Evolutionary conservation across 371 early-diverging fungal genomes (phyloP), one percentile per base, ranked within the genome.

Genomic region (Mortierella sp.): DNA sequence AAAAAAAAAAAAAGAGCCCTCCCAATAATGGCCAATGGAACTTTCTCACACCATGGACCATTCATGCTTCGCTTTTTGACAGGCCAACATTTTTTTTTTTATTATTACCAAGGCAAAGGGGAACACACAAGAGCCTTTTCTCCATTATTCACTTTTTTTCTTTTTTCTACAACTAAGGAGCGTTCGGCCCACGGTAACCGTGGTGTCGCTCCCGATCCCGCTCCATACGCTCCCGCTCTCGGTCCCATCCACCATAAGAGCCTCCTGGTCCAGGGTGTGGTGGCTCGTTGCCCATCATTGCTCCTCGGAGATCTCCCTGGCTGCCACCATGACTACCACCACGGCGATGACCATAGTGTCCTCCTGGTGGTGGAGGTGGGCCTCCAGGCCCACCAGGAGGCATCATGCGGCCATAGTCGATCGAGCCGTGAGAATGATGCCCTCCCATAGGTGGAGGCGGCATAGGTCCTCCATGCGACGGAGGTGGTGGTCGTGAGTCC

Each of bases 401-500:
- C 66, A 77, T 77, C 70, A 77, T 68, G n/a, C 79, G 65, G 11
- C 79, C 79, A 69, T 72, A 77, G 23, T 77, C 79, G 45, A 77
- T 69, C 0, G 79, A 77, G 43, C 75, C 62, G 37, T 79, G 79
- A 4, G 68, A 59, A 25, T 72, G 72, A 15, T 77, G 77, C 12
- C 30, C 23, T 4, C 53, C 57, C 9, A 73, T 73, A 70, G 72
- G 65, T 15, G 26, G 59, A 1, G 79, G 72, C 4, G 69, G 66
- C 64, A 73, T 69, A 0, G 79, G 79, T 52, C 73, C 73, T n/a
- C 72, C 79, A 45, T 79, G 79, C 12, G 59, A 21, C 2, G 72
- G 73, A 28, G 68, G 73, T n/a, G 73, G 72, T 6, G 72, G 62
- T 16, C 79, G 68, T 12, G 66, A 11, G 14, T 79, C 80, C 67